Conservation (phyloP, 768 basidiomycete genomes). For the Phaeotremella skinneri region DNA sequence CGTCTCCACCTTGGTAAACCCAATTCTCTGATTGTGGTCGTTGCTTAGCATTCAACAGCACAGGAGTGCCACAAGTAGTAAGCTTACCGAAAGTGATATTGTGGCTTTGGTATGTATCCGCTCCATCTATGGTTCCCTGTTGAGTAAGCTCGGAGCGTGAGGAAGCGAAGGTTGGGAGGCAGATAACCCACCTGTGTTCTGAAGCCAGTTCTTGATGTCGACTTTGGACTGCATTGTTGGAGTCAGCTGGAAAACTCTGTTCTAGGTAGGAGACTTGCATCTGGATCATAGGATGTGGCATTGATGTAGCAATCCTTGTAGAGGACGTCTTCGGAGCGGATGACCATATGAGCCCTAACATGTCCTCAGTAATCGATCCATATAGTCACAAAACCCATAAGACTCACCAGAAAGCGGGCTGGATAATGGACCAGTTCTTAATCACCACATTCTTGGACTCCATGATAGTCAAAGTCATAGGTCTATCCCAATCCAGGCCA, state of each 20-base stretch:
- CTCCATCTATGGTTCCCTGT: slow-evolving; percentile 25
- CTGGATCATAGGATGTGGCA: slow-evolving; percentile 51
- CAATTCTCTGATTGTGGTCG: slow-evolving; percentile 38
- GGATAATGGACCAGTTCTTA: slow-evolving; percentile 53
- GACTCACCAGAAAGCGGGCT: slow-evolving; percentile 54
- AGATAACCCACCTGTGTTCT: slow-evolving; percentile 51
- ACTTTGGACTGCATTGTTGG: background rate
- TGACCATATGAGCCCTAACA: slow-evolving; percentile 51
- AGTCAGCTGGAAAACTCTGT: background rate
- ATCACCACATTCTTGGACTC: slow-evolving; percentile 53
- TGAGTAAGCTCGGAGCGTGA: background rate
- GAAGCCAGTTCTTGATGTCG: slow-evolving; percentile 26
- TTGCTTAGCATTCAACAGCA: too few relatives aligned
- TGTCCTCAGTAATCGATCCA: background rate
- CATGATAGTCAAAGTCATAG: slow-evolving; percentile 53
- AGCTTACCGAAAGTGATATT: slow-evolving; percentile 51
- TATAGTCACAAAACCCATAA: too few relatives aligned
- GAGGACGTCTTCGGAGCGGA: slow-evolving; percentile 51
- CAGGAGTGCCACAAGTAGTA: too few relatives aligned
- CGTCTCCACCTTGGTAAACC: slow-evolving; percentile 54
- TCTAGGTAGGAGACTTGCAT: slow-evolving; percentile 4
- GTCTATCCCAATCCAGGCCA: slow-evolving; percentile 23
- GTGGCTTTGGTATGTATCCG: slow-evolving; percentile 53
- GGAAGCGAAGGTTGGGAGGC: slow-evolving; percentile 1
- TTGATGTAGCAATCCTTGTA: slow-evolving; percentile 55